Evolutionary conservation across 169 alveolate species (phyloP), one percentile per base, ranked within the genome.

Genomic region (Plasmodium inui): DNA sequence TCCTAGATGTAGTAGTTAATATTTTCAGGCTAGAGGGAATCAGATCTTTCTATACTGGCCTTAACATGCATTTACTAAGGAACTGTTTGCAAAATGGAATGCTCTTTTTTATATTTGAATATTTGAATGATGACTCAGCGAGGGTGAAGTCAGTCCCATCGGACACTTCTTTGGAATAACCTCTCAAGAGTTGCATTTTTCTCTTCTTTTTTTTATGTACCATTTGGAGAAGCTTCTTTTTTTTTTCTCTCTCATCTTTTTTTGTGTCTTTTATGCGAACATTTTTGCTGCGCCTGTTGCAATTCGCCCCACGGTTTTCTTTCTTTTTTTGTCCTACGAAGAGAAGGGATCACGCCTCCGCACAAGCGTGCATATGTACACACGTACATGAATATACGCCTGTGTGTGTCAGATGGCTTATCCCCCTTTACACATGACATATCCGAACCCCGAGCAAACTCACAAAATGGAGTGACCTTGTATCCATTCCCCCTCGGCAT

Each of bases 31-130:
- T 41, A 9, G 94, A 89, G 72, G 94, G 94, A 1, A 78, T 89
- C 17, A 79, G 53, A 79, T 79, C 94, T 28, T 89, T 78, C 26
- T 89, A 89, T 28, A 89, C 94, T 19, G 94, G 94, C 71, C 44
- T 89, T 78, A 89, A 79, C 26, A 89, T 80, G 83, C 94, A 89
- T 46, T 61, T 89, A 67, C 72, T 89, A 39, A 78, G 94, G 34
- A 89, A 89, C 76, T 89, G 94, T 78, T 57, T 89, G 82, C 94
- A 89, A 89, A 89, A 89, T 61, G 94, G 94, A 39, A 46, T 71
- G 9, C 94, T 89, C 57, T 89, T 89, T 89, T 89, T 89, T 79
- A 89, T 89, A 39, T 89, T 89, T 78, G 94, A 89, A 30, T 89
- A 89, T 67, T 79, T 89, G 55, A 89, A 89, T 89, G 44, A 70